Base-by-base conservation (phyloP, 495 filamentous ascomycete species). In the Mycothermus thermophilus region DNA sequence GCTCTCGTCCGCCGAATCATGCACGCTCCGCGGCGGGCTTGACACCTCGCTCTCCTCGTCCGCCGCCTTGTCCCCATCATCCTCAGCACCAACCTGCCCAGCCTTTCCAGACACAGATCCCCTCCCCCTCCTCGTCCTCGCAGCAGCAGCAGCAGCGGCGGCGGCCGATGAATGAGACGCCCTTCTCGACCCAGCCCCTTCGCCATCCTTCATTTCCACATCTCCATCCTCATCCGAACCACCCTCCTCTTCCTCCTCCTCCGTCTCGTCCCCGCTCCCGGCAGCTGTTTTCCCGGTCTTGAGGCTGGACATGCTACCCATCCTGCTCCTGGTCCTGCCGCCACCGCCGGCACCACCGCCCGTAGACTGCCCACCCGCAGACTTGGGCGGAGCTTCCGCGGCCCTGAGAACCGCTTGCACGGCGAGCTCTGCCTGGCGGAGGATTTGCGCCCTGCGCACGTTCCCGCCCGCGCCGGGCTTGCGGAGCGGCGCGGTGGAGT, bases 1-100 rank as follows among this genome's bases (percentile, higher is more conserved):
- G 49, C 79, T 85, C 55, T 87, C 82, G 38, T 84, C 80, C 0
- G 77, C 82, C 33, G 72, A 79, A 36, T 84, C 82, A 40, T 82
- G 77, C 10, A 80, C 51, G 44, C 74, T 81, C 10, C 71, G 67
- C 0, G 73, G 67, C 5, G 62, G 63, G 9, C 52, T 60, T 2
- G 46, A 54, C 2, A 37, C 41, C 10, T 48, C 54, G 24, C 48
- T 57, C 21, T 51, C 59, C 10, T 54, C 42, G 2, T 50, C 53
- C 26, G 55, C 54, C 9, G 48, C 51, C 16, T 59, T 32, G 26
- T 57, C 35, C 30, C 46, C 49, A n/a, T 48, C 44, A 11, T 43
- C 34, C 8, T 22, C 41, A 7, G 32, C 32, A 12, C 29, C 41
- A 27, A 41, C 42, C 13, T 14, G 31, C 28, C 17, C 36, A 8